These are phyloP conservation scores for Penicillium sp. DNA, from an alignment of 2,329 filamentous ascomycete species.

Conservation along the genomic window DNA sequence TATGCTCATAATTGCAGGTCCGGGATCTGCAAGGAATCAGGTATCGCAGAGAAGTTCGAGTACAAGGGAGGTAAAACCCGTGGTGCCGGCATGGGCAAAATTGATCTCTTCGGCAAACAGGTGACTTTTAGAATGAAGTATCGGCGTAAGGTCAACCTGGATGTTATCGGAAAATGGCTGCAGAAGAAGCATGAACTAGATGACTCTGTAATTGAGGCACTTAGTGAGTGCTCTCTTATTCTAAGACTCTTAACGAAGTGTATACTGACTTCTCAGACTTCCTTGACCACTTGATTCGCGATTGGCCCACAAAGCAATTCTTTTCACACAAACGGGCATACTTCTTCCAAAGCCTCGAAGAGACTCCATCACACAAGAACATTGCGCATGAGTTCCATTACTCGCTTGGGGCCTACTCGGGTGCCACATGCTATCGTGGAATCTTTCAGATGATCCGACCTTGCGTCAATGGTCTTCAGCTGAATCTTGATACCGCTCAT, in stretches of 20 bases:
- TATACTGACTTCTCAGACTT: constrained; percentile 57
- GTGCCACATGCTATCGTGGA: constrained; percentile 79
- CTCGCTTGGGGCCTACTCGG: constrained; percentile 23
- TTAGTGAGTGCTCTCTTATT: constrained; percentile 56
- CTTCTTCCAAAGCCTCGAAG: constrained; percentile 66
- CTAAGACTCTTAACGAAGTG: background rate
- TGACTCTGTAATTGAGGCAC: constrained; percentile 69
- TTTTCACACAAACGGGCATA: constrained; percentile 71
- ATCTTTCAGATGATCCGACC: constrained; percentile 83
- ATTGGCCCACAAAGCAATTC: constrained; percentile 69
- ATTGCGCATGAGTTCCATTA: constrained; percentile 3
- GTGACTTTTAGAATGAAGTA: constrained; percentile 55
- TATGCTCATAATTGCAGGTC: constrained; percentile 33
- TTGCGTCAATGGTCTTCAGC: constrained; percentile 67
- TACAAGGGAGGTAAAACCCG: constrained; percentile 66
- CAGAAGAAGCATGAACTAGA: constrained; percentile 60
- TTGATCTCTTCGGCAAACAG: constrained; percentile 35
- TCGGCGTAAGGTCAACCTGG: constrained; percentile 63
- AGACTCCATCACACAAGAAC: constrained; percentile 55
- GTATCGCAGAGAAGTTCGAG: constrained; percentile 62
- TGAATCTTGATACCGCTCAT: constrained; percentile 92
- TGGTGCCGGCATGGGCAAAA: constrained; percentile 27
- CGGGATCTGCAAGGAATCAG: constrained; percentile 30
- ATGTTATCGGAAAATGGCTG: constrained; percentile 67
- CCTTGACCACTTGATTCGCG: constrained; percentile 82